Evolutionary conservation across 108 stramenopile genomes (phyloP), one percentile per base, ranked within the genome.

Genomic region (Pseudonitzschia delicatissima): DNA sequence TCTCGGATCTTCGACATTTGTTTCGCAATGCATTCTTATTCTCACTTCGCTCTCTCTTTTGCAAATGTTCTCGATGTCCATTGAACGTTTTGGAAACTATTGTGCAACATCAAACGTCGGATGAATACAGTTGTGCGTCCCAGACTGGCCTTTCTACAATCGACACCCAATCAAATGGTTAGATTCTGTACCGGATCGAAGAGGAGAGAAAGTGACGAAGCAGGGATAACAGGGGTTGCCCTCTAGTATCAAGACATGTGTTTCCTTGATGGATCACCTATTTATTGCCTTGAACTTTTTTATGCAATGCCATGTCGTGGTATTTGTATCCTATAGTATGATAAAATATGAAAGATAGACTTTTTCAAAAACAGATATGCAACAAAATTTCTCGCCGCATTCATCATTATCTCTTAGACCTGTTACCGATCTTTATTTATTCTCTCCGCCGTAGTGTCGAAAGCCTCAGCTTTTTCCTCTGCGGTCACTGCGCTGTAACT

Each of bases 131-230:
- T 68, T 94, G 18, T 94, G 92, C 61, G 92, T 94, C 35, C 92
- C 92, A 37, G 92, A 94, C 75, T 94, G 92, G 92, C 92, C 92
- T 8, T 84, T 90, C 65, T 94, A 84, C 64, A 94, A 94, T 62
- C 69, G 83, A 76, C 83, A 94, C 76, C 92, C 92, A 27, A 75
- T 94, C 63, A 87, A 91, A 60, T 94, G 92, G 92, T 68, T 94
- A 27, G 92, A 94, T 33, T 81, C 79, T 58, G 87, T 93, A 44
- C 92, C 92, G 11, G 83, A 87, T 74, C 63, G 91, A 64, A 68
- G 78, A 70, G 76, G 53, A 17, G 53, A 33, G n/a, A n/a, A n/a
- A n/a, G n/a, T n/a, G n/a, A n/a, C n/a, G n/a, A n/a, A n/a, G n/a
- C n/a, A n/a, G n/a, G n/a, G n/a, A n/a, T n/a, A n/a, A n/a, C n/a